Conservation (phyloP, 257 asterid genomes). For the Nicotiana paniculata region DNA sequence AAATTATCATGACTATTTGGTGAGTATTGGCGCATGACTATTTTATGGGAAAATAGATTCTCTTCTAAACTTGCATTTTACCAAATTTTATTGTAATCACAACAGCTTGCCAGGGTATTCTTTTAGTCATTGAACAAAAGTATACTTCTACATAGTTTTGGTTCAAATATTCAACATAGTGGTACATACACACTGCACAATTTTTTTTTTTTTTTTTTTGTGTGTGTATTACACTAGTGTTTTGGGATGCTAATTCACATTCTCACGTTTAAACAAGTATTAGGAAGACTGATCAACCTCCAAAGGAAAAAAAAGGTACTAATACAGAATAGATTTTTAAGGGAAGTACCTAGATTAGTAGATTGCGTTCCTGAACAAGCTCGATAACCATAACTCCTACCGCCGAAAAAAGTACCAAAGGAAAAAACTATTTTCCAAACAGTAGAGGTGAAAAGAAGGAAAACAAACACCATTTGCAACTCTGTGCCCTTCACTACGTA, state of each 20-base stretch:
- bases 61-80: neutral
- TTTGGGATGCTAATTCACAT: neutral
- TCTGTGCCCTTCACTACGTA: neutral
- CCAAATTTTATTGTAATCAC: neutral
- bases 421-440: neutral
- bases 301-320: neutral
- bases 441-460: neutral
- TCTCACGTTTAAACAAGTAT: neutral
- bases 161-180: neutral
- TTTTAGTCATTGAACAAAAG: neutral
- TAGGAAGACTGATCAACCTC: neutral
- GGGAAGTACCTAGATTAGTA: neutral
- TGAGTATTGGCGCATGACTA: neutral
- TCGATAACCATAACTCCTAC: neutral
- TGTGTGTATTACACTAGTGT: neutral
- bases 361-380: neutral
- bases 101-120: neutral
- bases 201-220: neutral
- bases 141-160: neutral
- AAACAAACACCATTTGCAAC: neutral
- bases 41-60: neutral
- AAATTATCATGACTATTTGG: neutral
- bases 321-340: neutral
- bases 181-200: neutral
- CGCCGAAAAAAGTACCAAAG: neutral